Base-by-base conservation (phyloP, 2,329 filamentous ascomycete genomes). In the Anthostomella pinea region DNA sequence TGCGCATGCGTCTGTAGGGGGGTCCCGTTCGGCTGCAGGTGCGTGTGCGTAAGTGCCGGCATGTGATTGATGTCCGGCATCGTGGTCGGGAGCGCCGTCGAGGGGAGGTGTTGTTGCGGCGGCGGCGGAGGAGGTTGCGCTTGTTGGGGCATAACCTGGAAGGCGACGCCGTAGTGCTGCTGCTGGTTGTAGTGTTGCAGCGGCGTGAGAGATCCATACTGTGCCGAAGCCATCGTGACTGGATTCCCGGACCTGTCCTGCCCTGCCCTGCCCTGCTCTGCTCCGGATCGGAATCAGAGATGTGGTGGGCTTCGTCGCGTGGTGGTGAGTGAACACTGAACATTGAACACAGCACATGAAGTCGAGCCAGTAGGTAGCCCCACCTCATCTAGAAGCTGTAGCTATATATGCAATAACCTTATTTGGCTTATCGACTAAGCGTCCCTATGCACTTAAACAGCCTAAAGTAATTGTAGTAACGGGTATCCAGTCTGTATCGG, bases 101-200 rank as follows among this genome's bases (percentile, higher is more conserved):
- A 27, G 14, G 13, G 40, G n/a, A 34, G 32, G 9, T 27, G 22
- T 33, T 33, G 20, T n/a, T n/a, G n/a, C n/a, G n/a, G n/a, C n/a
- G n/a, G 33, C 8, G 29, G 37, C 3, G 31, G 15, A 14, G 11
- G 21, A 13, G 31, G 22, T 23, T 14, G 31, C 10, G 26, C 13
- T 15, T n/a, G 21, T 16, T 34, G 31, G 13, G 9, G 15, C 8
- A 29, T 29, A 8, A 15, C 13, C 27, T 15, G 15, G 15, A 16
- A 29, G 15, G 27, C n/a, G 27, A 29, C 10, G 6, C 13, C 15
- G 27, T 29, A 29, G 5, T 31, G 29, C 10, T 15, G 42, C 8
- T 31, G 30, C n/a, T 50, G 49, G 21, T 50, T 53, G 27, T 44
- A 48, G 30, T 51, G 46, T 28, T 52, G 46, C 22, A 52, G 33